Percentiles rank a stretch among this genome's conserved stretches.
These are phyloP conservation scores for Aspergillus asperescens DNA, from an alignment of 495 filamentous ascomycete species.

Conservation along the genomic window DNA sequence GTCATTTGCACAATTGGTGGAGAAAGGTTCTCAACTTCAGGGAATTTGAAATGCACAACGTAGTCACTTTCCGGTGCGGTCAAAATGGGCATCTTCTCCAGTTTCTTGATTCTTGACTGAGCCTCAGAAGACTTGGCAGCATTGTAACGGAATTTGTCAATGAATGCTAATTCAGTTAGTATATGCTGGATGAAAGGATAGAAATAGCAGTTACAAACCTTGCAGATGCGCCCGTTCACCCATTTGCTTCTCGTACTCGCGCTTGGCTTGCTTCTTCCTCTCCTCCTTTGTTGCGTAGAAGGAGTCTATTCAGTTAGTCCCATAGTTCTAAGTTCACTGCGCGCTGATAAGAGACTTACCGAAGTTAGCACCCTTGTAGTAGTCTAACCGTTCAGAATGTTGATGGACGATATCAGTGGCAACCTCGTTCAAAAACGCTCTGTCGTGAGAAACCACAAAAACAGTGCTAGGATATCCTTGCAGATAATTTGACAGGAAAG, in stretches of 20 bases:
- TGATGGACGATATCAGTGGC: conserved; percentile 99
- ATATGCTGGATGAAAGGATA: not conserved
- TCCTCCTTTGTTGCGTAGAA: conserved; percentile 99
- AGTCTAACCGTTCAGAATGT: conserved; percentile 93
- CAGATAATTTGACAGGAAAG: conserved; percentile 95
- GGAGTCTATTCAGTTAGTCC: conserved; percentile 53
- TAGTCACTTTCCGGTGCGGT: conserved; percentile 92
- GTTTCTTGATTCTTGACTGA: conserved; percentile 96
- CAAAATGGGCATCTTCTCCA: conserved; percentile 91
- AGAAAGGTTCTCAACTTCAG: conserved; percentile 94
- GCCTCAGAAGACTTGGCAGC: conserved; percentile 98
- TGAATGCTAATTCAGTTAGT: conserved; percentile 60
- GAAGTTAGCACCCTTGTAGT: conserved; percentile 98
- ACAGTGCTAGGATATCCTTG: conserved; percentile 91
- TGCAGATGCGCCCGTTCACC: conserved; percentile 82
- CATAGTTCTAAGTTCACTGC: not conserved
- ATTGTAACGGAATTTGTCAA: conserved; percentile 99
- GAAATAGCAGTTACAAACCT: conserved; percentile 27
- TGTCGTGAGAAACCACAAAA: conserved; percentile 96
- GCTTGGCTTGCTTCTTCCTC: conserved; percentile 89
- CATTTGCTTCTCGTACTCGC: conserved; percentile 99
- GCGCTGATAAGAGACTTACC: conserved; percentile 33
- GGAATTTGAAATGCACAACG: conserved; percentile 94
- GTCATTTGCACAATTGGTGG: conserved; percentile 98
- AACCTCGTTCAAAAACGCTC: conserved; percentile 97